phyloP scores from a whole-genome alignment of 257 asterid species.

The Solanum etuberosum region DNA sequence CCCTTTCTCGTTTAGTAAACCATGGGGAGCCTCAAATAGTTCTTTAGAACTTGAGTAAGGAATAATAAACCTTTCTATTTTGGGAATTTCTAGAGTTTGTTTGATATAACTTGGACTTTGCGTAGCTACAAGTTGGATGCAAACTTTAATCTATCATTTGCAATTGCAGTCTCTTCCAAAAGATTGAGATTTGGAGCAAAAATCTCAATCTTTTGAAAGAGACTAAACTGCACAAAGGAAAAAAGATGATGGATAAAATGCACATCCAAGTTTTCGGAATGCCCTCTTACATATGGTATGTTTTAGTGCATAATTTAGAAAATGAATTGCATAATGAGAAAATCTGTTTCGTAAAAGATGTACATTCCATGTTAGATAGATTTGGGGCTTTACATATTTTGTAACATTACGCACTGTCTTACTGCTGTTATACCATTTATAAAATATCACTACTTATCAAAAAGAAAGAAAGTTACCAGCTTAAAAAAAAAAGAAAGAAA shows the following conservation, averaged over 20 bases:
- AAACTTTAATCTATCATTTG: not conserved
- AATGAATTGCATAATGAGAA: not conserved
- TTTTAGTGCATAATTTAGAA: not conserved
- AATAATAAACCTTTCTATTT: not conserved
- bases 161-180: not conserved
- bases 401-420: not conserved
- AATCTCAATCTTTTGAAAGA: not conserved
- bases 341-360: not conserved
- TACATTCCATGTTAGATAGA: not conserved
- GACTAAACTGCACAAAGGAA: not conserved
- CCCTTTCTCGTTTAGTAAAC: not conserved
- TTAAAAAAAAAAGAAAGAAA: not conserved
- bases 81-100: not conserved
- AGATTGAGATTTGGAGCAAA: not conserved
- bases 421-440: not conserved
- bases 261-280: not conserved
- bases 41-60: not conserved
- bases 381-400: not conserved
- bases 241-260: not conserved
- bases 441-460: not conserved
- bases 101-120: not conserved
- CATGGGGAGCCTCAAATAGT: not conserved
- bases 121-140: not conserved
- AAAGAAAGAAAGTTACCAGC: not conserved
- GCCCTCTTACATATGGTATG: not conserved